These are phyloP conservation scores for Neurospora sp. DNA, from an alignment of 2,329 filamentous ascomycete genomes.

Conservation along the genomic window DNA sequence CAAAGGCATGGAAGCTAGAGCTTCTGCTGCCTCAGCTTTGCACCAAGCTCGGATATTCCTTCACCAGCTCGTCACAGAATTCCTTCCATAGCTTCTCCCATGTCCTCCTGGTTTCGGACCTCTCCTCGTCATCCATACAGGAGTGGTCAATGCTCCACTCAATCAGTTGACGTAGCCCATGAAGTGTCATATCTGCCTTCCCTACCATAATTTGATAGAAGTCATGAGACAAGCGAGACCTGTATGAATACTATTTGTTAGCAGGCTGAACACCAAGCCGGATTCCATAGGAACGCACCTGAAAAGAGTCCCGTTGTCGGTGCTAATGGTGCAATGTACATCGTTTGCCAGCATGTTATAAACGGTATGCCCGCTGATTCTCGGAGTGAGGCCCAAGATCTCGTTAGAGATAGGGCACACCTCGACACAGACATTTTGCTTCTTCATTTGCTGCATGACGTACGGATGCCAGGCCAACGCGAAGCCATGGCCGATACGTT, in stretches of 20 bases:
- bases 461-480: conserved; percentile 56
- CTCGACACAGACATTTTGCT: conserved; percentile 58
- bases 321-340: conserved; percentile 63
- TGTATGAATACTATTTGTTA: conserved; percentile 20
- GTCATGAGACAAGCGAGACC: conserved; percentile 62
- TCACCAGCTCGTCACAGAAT: conserved; percentile 45
- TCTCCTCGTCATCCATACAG: conserved; percentile 37
- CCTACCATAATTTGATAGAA: conserved; percentile 70
- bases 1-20: not conserved
- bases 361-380: conserved; percentile 54
- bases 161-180: conserved; percentile 60
- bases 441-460: conserved; percentile 56
- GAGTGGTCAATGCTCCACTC: conserved; percentile 54
- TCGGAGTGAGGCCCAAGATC: conserved; percentile 57
- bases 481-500: conserved; percentile 66
- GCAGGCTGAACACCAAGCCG: not conserved
- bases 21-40: not conserved
- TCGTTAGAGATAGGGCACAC: conserved; percentile 72
- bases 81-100: conserved; percentile 48
- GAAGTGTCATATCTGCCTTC: conserved; percentile 53
- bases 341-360: conserved; percentile 61
- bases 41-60: conserved; percentile 12
- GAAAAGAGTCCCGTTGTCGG: conserved; percentile 66
- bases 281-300: conserved; percentile 30
- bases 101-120: conserved; percentile 24